These are phyloP conservation scores for Crithidia sp. DNA, from an alignment of 208 protist genomes.

Conservation along the genomic window DNA sequence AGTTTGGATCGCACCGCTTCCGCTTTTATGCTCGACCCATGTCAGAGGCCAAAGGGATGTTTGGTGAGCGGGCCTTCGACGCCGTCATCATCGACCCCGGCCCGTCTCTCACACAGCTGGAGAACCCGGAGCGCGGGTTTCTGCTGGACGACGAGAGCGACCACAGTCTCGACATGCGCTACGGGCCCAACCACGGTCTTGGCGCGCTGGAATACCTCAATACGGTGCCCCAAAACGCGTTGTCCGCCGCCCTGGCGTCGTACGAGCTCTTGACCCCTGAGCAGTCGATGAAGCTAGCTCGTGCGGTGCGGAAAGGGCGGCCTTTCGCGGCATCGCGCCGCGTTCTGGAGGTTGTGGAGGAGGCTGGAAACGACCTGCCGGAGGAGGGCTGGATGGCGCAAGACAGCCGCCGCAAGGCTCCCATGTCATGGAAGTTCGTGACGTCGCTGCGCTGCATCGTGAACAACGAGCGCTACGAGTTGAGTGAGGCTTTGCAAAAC, in stretches of 20 bases:
- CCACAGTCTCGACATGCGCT: constrained; percentile 86
- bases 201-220: constrained; percentile 83
- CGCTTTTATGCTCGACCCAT: constrained; percentile 75
- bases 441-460: constrained; percentile 82
- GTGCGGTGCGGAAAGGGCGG: constrained; percentile 60
- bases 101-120: constrained; percentile 77
- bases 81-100: constrained; percentile 89
- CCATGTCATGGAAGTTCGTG: constrained; percentile 88
- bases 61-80: constrained; percentile 86
- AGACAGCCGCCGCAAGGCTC: constrained; percentile 60
- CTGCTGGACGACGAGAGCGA: constrained; percentile 66
- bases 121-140: constrained; percentile 82
- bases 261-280: constrained; percentile 74
- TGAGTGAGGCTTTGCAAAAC: constrained; percentile 67
- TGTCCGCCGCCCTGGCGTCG: constrained; percentile 49
- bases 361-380: constrained; percentile 62
- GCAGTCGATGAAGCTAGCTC: constrained; percentile 85
- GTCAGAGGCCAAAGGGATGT: constrained; percentile 83
- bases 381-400: constrained; percentile 80
- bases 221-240: constrained; percentile 69
- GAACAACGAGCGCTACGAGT: constrained; percentile 81
- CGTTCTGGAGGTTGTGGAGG: constrained; percentile 62
- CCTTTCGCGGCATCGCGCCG: constrained; percentile 57
- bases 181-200: constrained; percentile 49
- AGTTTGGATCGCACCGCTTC: constrained; percentile 79